Conservation (phyloP, 2,329 filamentous ascomycete species). For the Pseudocercospora macadamiae region DNA sequence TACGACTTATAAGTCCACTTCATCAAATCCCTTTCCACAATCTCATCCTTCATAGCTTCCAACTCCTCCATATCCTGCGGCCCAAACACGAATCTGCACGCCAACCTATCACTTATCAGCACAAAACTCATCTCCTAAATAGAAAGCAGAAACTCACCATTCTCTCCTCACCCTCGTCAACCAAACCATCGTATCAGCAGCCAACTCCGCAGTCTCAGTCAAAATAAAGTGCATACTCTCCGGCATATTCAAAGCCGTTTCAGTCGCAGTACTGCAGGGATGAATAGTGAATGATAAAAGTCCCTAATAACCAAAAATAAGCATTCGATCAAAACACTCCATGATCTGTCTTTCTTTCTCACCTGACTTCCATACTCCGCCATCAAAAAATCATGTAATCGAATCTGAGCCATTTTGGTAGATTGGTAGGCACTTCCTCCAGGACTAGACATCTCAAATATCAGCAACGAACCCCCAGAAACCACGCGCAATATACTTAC, state of each 20-base stretch:
- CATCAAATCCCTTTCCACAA: constrained; percentile 39
- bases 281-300: constrained; percentile 48
- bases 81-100: constrained; percentile 40
- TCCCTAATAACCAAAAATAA: constrained; percentile 36
- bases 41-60: constrained; percentile 38
- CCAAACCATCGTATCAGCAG: constrained; percentile 39
- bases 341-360: background rate
- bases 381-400: constrained; percentile 50
- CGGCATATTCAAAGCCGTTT: constrained; percentile 46
- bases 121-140: background rate
- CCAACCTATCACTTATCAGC: background rate
- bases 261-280: constrained; percentile 51
- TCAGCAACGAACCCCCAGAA: too few relatives aligned
- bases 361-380: constrained; percentile 44
- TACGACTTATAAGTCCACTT: constrained; percentile 30
- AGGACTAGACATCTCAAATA: background rate
- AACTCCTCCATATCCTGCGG: constrained; percentile 46
- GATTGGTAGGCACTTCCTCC: constrained; percentile 12
- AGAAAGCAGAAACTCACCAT: constrained; percentile 37
- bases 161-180: constrained; percentile 39
- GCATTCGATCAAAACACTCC: background rate
- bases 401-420: constrained; percentile 16
- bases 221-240: constrained; percentile 26
- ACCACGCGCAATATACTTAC: background rate
- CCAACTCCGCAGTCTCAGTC: constrained; percentile 37